Conservation (phyloP, 257 asterid genomes). For the Petrea volubilis region DNA sequence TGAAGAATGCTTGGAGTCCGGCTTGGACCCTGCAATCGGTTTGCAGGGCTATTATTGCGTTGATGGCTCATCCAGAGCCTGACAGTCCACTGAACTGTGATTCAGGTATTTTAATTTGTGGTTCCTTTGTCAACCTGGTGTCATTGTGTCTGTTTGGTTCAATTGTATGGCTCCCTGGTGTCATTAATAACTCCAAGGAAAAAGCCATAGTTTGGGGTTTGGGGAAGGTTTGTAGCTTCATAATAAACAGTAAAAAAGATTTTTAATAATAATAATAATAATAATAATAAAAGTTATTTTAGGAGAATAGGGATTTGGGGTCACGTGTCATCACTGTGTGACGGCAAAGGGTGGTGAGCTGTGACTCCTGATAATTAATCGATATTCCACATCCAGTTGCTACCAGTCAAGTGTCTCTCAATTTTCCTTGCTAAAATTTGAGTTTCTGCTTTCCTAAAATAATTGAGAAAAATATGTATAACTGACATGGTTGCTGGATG, state of each 20-base stretch:
- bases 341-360: neutral
- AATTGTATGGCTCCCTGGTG: neutral
- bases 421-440: no score
- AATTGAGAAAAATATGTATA: no score
- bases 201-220: neutral
- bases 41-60: slow-evolving; percentile 96
- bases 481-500: no score
- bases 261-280: neutral
- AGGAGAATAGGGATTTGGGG: neutral
- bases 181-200: neutral
- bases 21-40: slow-evolving; percentile 99
- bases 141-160: neutral
- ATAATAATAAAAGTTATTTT: neutral
- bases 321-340: no score
- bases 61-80: slow-evolving; percentile 99
- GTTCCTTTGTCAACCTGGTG: neutral
- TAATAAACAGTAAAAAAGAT: neutral
- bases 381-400: no score
- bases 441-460: no score
- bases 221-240: neutral
- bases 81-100: slow-evolving; percentile 99
- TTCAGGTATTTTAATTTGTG: slow-evolving; percentile 58
- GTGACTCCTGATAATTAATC: neutral
- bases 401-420: no score
- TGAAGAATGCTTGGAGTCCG: slow-evolving; percentile 99